Evolutionary conservation across 1,139 yeast species (phyloP).

Genomic region (Geotrichum carabidarum): DNA sequence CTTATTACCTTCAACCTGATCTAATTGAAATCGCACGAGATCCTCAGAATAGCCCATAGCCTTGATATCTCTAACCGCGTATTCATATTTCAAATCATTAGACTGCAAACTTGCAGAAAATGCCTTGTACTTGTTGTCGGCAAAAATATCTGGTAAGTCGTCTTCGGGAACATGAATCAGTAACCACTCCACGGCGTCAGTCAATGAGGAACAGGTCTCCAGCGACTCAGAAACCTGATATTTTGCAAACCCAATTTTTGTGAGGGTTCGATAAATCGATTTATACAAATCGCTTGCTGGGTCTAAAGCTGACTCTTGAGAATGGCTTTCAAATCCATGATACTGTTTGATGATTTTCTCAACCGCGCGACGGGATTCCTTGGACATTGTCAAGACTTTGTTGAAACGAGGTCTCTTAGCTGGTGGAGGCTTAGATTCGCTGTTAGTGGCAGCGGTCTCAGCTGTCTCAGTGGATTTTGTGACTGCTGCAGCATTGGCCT

Average conservation of each 20-base stretch:
- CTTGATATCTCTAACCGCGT: conserved; percentile 50
- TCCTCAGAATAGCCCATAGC: conserved; percentile 68
- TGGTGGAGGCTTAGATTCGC: conserved; percentile 7
- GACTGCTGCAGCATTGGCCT: conserved; percentile 1
- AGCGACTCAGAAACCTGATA: conserved; percentile 70
- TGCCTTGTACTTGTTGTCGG: conserved; percentile 33
- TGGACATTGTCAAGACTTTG: conserved; percentile 34
- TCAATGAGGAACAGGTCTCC: conserved; percentile 47
- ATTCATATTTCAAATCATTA: conserved; percentile 44
- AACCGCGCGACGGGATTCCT: conserved; percentile 32
- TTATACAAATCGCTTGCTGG: conserved; percentile 2
- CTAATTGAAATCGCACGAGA: conserved; percentile 51
- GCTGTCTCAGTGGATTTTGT: not conserved
- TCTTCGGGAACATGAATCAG: conserved; percentile 89
- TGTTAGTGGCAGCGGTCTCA: not conserved
- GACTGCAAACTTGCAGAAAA: conserved; percentile 35
- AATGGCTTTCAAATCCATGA: conserved; percentile 28
- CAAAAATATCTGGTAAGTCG: conserved; percentile 61
- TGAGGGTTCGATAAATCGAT: conserved; percentile 30
- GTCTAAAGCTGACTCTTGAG: not conserved
- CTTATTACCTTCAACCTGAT: conserved; percentile 45
- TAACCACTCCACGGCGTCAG: conserved; percentile 68
- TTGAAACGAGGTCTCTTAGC: conserved; percentile 28
- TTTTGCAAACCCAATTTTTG: conserved; percentile 59
- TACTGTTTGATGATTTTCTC: conserved; percentile 33